These are phyloP conservation scores for Arthrobotrys musiformis DNA, from an alignment of 2,329 filamentous ascomycete species.

Conservation along the genomic window DNA sequence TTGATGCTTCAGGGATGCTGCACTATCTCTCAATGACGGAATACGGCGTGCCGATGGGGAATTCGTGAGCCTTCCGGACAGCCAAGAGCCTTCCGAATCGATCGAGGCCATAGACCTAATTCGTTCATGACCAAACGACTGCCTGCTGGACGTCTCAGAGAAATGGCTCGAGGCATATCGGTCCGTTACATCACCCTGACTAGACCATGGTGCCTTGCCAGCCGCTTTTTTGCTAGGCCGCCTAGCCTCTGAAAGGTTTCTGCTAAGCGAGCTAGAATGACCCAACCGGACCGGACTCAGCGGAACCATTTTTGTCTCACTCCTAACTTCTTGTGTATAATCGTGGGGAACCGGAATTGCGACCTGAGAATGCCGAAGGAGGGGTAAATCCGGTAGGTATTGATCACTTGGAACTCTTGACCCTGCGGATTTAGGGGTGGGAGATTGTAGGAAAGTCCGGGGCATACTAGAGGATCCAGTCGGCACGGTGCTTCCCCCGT, in stretches of 20 bases:
- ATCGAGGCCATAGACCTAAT: constrained; percentile 81
- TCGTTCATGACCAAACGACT: constrained; percentile 39
- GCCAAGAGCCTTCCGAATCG: constrained; percentile 95
- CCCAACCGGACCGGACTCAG: constrained; percentile 30
- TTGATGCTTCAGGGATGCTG: constrained; percentile 63
- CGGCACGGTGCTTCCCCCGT: constrained; percentile 1
- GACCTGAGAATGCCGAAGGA: constrained; percentile 35
- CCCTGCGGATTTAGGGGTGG: constrained; percentile 38
- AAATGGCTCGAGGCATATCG: constrained; percentile 47
- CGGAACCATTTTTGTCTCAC: constrained; percentile 31
- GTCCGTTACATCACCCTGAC: constrained; percentile 31
- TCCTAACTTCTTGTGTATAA: constrained; percentile 17
- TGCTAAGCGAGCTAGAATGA: constrained; percentile 22
- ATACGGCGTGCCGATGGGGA: constrained; percentile 66
- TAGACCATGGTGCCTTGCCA: constrained; percentile 36
- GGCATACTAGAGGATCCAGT: constrained; percentile 36
- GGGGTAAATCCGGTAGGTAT: constrained; percentile 37
- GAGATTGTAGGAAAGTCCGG: constrained; percentile 49
- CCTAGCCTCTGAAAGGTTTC: constrained; percentile 45
- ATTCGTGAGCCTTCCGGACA: constrained; percentile 74
- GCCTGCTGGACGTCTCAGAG: constrained; percentile 45
- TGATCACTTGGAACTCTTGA: constrained; percentile 43
- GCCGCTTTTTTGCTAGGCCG: constrained; percentile 27
- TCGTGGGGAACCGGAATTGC: constrained; percentile 49
- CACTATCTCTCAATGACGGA: constrained; percentile 64